Percentiles rank a stretch among this genome's conserved stretches.
phyloP scores from a whole-genome alignment of 1,284 basidiomycete genomes.

The Naganishia cerealis region DNA sequence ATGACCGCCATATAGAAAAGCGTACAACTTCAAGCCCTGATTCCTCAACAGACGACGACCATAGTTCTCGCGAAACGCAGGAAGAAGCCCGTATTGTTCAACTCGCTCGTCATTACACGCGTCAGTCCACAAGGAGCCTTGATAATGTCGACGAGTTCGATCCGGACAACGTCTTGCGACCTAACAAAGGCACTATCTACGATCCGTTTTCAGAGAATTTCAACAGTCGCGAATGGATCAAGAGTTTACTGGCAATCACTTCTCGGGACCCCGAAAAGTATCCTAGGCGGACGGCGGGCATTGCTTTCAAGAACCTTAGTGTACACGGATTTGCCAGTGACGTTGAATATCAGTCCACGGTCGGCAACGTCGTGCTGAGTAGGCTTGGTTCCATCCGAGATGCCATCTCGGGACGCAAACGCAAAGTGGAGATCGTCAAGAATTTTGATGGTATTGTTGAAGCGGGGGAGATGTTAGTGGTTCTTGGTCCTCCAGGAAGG shows the following conservation, averaged over 20 bases:
- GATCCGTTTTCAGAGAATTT: slow-evolving; percentile 56
- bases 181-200: slow-evolving; percentile 49
- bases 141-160: slow-evolving; percentile 36
- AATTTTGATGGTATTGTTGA: slow-evolving; percentile 56
- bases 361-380: slow-evolving; percentile 55
- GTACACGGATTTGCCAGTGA: slow-evolving; percentile 57
- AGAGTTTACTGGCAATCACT: slow-evolving; percentile 42
- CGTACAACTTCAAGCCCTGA: neutral
- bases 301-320: slow-evolving; percentile 56
- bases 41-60: slow-evolving; percentile 5
- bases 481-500: slow-evolving; percentile 64
- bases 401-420: slow-evolving; percentile 48
- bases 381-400: slow-evolving; percentile 47
- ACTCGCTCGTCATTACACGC: slow-evolving; percentile 44
- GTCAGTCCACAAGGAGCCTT: slow-evolving; percentile 36
- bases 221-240: slow-evolving; percentile 53
- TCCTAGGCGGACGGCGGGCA: slow-evolving; percentile 52
- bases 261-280: slow-evolving; percentile 46
- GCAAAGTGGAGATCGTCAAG: slow-evolving; percentile 57
- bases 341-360: slow-evolving; percentile 58
- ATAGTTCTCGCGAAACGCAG: slow-evolving; percentile 7
- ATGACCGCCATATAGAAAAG: neutral
- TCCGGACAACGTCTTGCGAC: slow-evolving; percentile 30
- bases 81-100: slow-evolving; percentile 34
- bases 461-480: slow-evolving; percentile 60